These are phyloP conservation scores for Stagonosporopsis rhizophila DNA, from an alignment of 2,329 filamentous ascomycete genomes.

Conservation along the genomic window DNA sequence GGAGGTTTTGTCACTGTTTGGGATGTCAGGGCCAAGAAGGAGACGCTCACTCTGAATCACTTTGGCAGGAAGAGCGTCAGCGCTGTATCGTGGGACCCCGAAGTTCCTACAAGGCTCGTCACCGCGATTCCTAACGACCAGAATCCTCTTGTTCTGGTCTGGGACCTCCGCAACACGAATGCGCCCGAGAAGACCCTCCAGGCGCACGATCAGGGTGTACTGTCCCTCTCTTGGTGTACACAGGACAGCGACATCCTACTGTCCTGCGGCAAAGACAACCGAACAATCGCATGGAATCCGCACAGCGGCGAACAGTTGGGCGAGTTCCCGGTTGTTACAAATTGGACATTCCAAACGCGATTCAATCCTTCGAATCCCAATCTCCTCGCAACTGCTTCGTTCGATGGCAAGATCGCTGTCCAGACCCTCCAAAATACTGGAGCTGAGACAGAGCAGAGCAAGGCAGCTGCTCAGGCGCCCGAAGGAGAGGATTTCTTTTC, in stretches of 20 bases:
- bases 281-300: constrained; percentile 95
- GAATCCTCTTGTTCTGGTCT: constrained; percentile 85
- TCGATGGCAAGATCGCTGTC: constrained; percentile 93
- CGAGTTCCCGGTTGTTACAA: constrained; percentile 97
- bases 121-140: constrained; percentile 91
- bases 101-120: constrained; percentile 88
- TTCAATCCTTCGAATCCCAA: constrained; percentile 95
- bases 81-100: constrained; percentile 95
- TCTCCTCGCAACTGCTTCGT: constrained; percentile 92
- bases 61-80: constrained; percentile 89
- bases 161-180: constrained; percentile 96
- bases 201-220: constrained; percentile 91
- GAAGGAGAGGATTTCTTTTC: constrained; percentile 97
- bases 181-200: constrained; percentile 86
- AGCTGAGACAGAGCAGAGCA: constrained; percentile 70
- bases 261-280: constrained; percentile 95
- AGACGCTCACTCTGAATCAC: constrained; percentile 92
- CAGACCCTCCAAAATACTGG: constrained; percentile 96
- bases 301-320: constrained; percentile 86
- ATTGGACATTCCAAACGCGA: constrained; percentile 96
- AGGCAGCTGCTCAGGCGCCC: constrained; percentile 64
- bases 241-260: constrained; percentile 89
- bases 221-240: constrained; percentile 93
- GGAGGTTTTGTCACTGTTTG: constrained; percentile 97
- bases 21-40: constrained; percentile 98